Base-by-base conservation (phyloP, 768 basidiomycete species). In the Termitomyces sp. region DNA sequence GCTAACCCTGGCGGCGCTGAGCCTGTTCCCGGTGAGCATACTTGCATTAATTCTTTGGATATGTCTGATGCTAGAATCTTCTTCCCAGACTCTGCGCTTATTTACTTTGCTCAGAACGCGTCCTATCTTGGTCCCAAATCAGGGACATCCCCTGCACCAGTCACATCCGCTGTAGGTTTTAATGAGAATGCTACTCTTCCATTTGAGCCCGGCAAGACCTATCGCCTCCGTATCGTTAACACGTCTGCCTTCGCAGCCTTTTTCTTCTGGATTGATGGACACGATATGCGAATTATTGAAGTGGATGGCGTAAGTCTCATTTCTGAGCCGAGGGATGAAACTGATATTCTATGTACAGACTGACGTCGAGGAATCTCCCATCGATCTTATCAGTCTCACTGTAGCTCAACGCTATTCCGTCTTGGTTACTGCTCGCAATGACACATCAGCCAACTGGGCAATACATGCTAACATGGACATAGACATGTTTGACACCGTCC, bases 371-470 rank as follows among this genome's bases (percentile, higher is more conserved):
- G 85, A 87, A 60, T 88, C 74, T 41, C 79, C 86, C 0, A 86
- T 86, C 61, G 88, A 92, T 67, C 70, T 88, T 38, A 65, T 98
- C 51, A 79, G 83, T 44, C 57, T 98, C 56, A 79, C 92, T 14
- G 93, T 89, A 32, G 94, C 94, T 0, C 96, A 98, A 70, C 85
- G 96, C 20, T 97, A 96, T 71, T 95, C 94, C 0, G 77, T 99
- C 41, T 84, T 98, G 33, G 92, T 99, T 53, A 88, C 87, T 11
- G 95, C 96, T 10, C 84, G 88, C 49, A 95, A 95, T 71, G 90
- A 94, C 61, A 89, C 87, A 0, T 74, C 80, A 2, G 75, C 81
- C 22, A 97, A 99, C 76, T 98, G 87, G 86, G 84, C 83, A 52
- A 84, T 99, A 58, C 91, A 94, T 66, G 89, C 90, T 5, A 91